phyloP scores from a whole-genome alignment of 2,329 filamentous ascomycete species.

The Exophiala xenobiotica region DNA sequence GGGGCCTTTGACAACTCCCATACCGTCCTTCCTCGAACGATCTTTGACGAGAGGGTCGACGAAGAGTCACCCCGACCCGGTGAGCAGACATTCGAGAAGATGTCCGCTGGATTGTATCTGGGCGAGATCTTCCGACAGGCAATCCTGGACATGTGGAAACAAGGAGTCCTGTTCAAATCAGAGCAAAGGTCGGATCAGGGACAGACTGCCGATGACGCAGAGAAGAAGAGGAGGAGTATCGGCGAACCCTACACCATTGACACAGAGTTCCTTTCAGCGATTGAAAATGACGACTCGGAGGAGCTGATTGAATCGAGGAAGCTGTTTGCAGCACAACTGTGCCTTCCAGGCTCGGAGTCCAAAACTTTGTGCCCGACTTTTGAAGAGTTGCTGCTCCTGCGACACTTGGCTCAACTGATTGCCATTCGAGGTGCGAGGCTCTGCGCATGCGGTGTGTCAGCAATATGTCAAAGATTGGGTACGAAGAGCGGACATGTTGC shows the following conservation, averaged over 20 bases:
- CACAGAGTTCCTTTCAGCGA: conserved; percentile 56
- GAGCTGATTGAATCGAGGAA: conserved; percentile 1
- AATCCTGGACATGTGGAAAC: conserved; percentile 79
- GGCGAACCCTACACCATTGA: conserved; percentile 86
- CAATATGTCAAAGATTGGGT: conserved; percentile 94
- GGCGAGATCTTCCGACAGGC: conserved; percentile 91
- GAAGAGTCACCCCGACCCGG: conserved; percentile 86
- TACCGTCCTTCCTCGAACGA: conserved; percentile 77
- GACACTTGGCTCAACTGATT: conserved; percentile 86
- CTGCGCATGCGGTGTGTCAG: conserved; percentile 89
- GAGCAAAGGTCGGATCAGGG: conserved; percentile 69
- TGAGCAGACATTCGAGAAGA: conserved; percentile 95
- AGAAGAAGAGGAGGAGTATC: conserved; percentile 50
- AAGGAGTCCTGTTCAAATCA: conserved; percentile 73
- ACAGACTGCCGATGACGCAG: background rate
- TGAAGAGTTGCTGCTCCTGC: conserved; percentile 48
- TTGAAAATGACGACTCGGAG: conserved; percentile 20
- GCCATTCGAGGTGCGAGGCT: conserved; percentile 90
- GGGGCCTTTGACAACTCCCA: conserved; percentile 92
- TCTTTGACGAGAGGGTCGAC: conserved; percentile 84
- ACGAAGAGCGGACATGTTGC: conserved; percentile 87
- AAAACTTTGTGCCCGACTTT: conserved; percentile 3
- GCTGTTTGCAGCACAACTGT: background rate
- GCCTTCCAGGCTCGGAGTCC: background rate
- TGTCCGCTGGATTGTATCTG: conserved; percentile 91